phyloP scores from a whole-genome alignment of 176 grass and related monocot species.

The Saccharum officinarum region DNA sequence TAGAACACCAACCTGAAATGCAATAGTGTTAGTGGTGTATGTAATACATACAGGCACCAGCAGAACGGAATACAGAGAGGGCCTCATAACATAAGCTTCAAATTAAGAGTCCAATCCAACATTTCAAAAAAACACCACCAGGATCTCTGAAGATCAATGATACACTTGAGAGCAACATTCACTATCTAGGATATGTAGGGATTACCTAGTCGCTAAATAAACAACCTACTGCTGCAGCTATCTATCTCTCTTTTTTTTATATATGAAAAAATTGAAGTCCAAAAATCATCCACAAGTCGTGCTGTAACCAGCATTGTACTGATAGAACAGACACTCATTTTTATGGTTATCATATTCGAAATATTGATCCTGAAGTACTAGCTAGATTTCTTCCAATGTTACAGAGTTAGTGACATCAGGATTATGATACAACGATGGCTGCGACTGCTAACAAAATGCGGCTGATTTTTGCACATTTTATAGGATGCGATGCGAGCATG shows the following conservation, averaged over 20 bases:
- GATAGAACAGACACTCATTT: background rate
- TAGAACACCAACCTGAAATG: constrained; percentile 87
- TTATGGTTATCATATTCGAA: background rate
- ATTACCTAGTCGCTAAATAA: background rate
- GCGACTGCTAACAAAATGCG: background rate
- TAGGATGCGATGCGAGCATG: background rate
- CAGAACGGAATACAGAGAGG: background rate
- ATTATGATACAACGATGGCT: background rate
- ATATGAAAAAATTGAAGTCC: no score
- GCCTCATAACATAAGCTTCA: no score
- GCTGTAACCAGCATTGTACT: background rate
- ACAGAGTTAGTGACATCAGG: background rate
- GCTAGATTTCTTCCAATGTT: background rate
- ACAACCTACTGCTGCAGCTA: background rate
- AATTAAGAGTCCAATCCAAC: background rate
- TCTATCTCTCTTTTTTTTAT: background rate
- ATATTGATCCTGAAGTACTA: background rate
- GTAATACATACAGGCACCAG: background rate
- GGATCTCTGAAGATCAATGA: background rate
- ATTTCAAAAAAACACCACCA: background rate
- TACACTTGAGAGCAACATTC: background rate
- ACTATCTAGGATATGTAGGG: background rate
- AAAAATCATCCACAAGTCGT: background rate
- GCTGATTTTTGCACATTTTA: background rate
- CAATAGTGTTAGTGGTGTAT: background rate